Evolutionary conservation across 176 grass and related monocot species (phyloP).

Genomic region (Hsuehochloa calcarea): DNA sequence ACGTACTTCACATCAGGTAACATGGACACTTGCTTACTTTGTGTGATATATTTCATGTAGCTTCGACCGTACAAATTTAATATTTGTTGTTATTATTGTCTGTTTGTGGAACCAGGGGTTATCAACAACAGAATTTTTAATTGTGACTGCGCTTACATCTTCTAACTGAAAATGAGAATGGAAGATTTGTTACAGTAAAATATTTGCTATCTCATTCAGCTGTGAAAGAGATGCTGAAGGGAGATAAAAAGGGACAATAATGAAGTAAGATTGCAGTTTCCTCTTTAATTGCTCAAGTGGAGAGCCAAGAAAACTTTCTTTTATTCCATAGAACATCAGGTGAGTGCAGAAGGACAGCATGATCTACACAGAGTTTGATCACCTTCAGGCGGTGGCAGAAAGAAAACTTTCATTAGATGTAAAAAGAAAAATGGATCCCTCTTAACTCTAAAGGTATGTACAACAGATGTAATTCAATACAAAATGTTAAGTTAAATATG

Average conservation of each 20-base stretch:
- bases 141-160: not conserved
- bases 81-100: not conserved
- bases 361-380: slow-evolving; percentile 9
- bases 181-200: slow-evolving; percentile 5
- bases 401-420: not conserved
- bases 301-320: slow-evolving; percentile 1
- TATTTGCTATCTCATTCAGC: not conserved
- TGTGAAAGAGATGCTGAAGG: slow-evolving; percentile 4
- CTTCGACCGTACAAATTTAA: not conserved
- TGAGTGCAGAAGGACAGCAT: not conserved
- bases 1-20: slow-evolving; percentile 4
- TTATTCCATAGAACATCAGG: not conserved
- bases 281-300: not conserved
- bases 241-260: not conserved
- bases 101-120: slow-evolving; percentile 6
- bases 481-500: slow-evolving; percentile 14
- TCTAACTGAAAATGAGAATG: not conserved
- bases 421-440: not conserved
- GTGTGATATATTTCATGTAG: slow-evolving; percentile 16
- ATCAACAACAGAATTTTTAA: not conserved
- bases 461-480: not conserved
- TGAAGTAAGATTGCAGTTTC: not conserved
- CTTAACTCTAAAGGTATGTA: not conserved
- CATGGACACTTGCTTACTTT: slow-evolving; percentile 14
- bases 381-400: not conserved